These are phyloP conservation scores for Cucurbita maxima DNA, from an alignment of 306 rosid genomes.

Conservation along the genomic window DNA sequence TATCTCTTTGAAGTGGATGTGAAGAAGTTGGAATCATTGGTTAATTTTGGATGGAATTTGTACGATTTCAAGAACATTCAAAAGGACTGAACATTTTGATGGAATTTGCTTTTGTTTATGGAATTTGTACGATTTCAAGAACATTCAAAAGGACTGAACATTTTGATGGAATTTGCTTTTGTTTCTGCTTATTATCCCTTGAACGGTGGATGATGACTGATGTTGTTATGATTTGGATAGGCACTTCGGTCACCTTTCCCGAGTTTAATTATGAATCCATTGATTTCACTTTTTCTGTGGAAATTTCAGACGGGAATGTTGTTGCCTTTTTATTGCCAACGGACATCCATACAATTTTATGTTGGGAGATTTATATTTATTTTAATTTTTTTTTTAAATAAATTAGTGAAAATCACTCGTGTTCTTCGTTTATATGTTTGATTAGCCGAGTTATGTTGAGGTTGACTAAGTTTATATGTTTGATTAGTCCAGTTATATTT, in stretches of 20 bases:
- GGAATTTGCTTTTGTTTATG: neutral
- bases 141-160: neutral
- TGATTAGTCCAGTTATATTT: too few relatives aligned
- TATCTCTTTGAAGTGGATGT: neutral
- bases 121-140: neutral
- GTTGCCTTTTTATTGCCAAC: neutral
- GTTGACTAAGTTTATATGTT: too few relatives aligned
- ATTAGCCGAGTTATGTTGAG: too few relatives aligned
- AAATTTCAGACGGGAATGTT: neutral
- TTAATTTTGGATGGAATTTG: neutral
- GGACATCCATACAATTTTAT: neutral
- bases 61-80: neutral
- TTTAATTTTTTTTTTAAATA: neutral
- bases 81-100: neutral
- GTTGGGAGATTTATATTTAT: neutral
- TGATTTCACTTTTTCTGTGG: conserved; percentile 1
- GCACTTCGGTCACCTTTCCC: neutral
- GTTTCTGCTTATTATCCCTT: neutral
- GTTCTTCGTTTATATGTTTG: too few relatives aligned
- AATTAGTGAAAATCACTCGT: neutral
- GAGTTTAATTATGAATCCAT: conserved; percentile 4
- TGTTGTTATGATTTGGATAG: neutral
- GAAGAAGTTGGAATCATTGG: neutral
- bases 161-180: neutral
- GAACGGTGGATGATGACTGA: neutral